phyloP scores from a whole-genome alignment of 2,329 filamentous ascomycete species.

The Scytalidium lignicola region DNA sequence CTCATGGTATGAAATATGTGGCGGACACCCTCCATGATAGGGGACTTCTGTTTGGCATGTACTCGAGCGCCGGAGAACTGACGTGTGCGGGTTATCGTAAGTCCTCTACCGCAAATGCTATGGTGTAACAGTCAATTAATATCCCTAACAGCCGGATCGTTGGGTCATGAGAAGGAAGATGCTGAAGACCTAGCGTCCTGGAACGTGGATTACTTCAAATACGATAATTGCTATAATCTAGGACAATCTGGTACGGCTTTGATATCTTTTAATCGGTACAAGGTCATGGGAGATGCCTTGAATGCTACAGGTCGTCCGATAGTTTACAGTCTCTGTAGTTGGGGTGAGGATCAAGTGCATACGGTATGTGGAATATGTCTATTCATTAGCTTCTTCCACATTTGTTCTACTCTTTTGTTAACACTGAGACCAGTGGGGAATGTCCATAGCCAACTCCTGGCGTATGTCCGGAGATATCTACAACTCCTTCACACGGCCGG shows the following conservation, averaged over 20 bases:
- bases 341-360: constrained; percentile 39
- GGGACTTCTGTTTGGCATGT: constrained; percentile 45
- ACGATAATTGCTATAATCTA: constrained; percentile 53
- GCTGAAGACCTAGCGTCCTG: constrained; percentile 45
- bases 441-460: constrained; percentile 23
- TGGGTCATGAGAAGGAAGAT: constrained; percentile 47
- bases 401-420: background rate
- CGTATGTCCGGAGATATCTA: constrained; percentile 28
- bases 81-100: constrained; percentile 26
- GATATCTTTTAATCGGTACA: constrained; percentile 22
- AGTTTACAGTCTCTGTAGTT: constrained; percentile 37
- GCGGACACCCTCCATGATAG: constrained; percentile 39
- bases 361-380: constrained; percentile 16
- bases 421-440: constrained; percentile 11
- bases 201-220: constrained; percentile 49
- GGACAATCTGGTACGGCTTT: constrained; percentile 35
- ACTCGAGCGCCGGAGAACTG: constrained; percentile 36
- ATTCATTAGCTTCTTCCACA: background rate
- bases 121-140: background rate
- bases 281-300: constrained; percentile 29
- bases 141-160: constrained; percentile 31
- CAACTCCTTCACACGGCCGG: constrained; percentile 31
- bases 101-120: constrained; percentile 29
- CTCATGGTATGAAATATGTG: constrained; percentile 37
- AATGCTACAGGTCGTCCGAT: constrained; percentile 32